A percentile compares a stretch with the other conserved stretches of the same genome.
These are phyloP conservation scores for Neurospora cerealis DNA, from an alignment of 495 filamentous ascomycete genomes.

Conservation along the genomic window DNA sequence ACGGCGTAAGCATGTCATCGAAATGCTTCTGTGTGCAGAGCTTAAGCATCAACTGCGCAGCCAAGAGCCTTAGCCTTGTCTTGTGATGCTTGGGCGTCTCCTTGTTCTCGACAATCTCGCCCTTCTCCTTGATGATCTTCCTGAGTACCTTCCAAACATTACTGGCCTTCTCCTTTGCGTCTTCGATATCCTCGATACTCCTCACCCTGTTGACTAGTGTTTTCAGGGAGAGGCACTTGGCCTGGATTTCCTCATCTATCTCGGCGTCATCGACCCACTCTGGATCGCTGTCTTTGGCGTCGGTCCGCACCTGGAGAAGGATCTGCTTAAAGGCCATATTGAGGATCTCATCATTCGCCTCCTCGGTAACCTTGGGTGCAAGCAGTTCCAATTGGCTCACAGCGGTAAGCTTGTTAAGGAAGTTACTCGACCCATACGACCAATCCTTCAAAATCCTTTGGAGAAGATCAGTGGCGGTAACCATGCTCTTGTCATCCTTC, in stretches of 20 bases:
- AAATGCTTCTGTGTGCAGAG: slow-evolving; percentile 63
- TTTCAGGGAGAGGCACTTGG: slow-evolving; percentile 82
- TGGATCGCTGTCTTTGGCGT: slow-evolving; percentile 38
- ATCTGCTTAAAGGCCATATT: slow-evolving; percentile 69
- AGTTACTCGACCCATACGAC: slow-evolving; percentile 62
- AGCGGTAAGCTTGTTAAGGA: slow-evolving; percentile 75
- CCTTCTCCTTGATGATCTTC: slow-evolving; percentile 59
- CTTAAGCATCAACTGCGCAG: slow-evolving; percentile 75
- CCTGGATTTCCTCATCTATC: slow-evolving; percentile 68
- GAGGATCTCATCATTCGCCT: slow-evolving; percentile 63
- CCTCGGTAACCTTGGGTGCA: slow-evolving; percentile 61
- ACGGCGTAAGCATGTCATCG: slow-evolving; percentile 61
- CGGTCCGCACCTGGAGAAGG: slow-evolving; percentile 56
- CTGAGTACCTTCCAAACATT: slow-evolving; percentile 71
- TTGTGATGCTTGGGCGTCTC: slow-evolving; percentile 67
- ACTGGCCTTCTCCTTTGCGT: slow-evolving; percentile 52
- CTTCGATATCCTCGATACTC: slow-evolving; percentile 47
- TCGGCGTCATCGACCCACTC: slow-evolving; percentile 60
- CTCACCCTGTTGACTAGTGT: slow-evolving; percentile 80
- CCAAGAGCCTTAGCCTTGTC: slow-evolving; percentile 66
- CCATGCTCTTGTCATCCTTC: slow-evolving; percentile 70
- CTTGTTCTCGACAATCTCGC: slow-evolving; percentile 66
- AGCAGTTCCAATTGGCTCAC: slow-evolving; percentile 76
- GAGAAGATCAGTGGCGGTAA: slow-evolving; percentile 71
- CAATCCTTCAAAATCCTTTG: slow-evolving; percentile 65